A percentile compares a stretch with the other conserved stretches of the same genome.
Evolutionary conservation across 2,329 filamentous ascomycete species (phyloP).

Genomic region (Keithomyces neogunnii): DNA sequence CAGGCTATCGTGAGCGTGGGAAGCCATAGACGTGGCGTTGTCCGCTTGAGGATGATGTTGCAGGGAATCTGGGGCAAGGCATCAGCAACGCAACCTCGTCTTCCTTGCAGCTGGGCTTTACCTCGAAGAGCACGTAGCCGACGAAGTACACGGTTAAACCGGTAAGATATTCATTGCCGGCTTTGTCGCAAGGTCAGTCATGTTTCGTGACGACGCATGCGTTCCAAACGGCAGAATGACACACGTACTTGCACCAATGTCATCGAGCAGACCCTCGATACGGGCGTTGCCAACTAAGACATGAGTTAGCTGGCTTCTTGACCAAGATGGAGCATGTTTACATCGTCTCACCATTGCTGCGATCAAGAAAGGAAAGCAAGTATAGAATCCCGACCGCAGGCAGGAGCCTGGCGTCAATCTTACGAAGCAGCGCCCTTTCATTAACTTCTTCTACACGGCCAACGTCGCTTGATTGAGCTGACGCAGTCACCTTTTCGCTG

Average conservation of each 20-base stretch:
- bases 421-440: conserved; percentile 38
- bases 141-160: conserved; percentile 10
- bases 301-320: background rate
- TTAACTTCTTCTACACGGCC: background rate
- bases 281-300: background rate
- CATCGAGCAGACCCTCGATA: background rate
- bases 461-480: background rate
- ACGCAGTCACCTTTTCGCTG: background rate
- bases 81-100: conserved; percentile 5
- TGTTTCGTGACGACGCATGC: background rate
- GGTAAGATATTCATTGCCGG: background rate
- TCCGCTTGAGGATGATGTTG: conserved; percentile 54
- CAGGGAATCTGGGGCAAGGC: conserved; percentile 39
- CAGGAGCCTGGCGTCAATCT: conserved; percentile 41
- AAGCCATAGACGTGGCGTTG: conserved; percentile 48
- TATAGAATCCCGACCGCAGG: conserved; percentile 48
- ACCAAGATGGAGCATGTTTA: conserved; percentile 10
- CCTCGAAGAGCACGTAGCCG: conserved; percentile 21
- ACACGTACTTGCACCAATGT: background rate
- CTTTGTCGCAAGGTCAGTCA: background rate
- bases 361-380: conserved; percentile 47
- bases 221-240: background rate
- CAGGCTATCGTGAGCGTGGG: conserved; percentile 48
- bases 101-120: conserved; percentile 18
- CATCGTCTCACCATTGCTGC: conserved; percentile 43